Evolutionary conservation across 1,284 basidiomycete genomes (phyloP).

Genomic region (Lignosus rhinocerotis): DNA sequence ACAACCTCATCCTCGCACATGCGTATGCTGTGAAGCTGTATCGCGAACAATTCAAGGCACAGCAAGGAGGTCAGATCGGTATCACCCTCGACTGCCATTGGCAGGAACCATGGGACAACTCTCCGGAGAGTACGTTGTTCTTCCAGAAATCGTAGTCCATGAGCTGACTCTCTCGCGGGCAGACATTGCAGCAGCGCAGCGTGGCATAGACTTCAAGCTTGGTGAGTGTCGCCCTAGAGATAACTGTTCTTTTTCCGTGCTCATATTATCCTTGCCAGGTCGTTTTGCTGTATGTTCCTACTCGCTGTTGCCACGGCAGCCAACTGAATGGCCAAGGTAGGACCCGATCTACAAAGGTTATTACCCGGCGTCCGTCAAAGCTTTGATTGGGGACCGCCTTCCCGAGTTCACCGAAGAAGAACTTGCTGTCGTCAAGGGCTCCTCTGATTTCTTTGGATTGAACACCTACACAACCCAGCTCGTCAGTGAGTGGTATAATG

Average conservation of each 20-base stretch:
- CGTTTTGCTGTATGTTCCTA: constrained; percentile 30
- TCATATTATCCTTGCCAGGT: constrained; percentile 12
- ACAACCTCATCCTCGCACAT: constrained; percentile 70
- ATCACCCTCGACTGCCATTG: constrained; percentile 63
- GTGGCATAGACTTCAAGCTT: constrained; percentile 42
- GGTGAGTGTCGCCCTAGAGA: constrained; percentile 18
- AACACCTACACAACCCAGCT: constrained; percentile 55
- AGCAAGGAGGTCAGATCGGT: constrained; percentile 64
- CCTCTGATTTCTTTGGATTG: constrained; percentile 50
- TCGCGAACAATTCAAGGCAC: constrained; percentile 56
- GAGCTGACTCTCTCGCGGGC: background rate
- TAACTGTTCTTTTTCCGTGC: too few species aligned
- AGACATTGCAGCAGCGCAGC: constrained; percentile 46
- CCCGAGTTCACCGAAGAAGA: constrained; percentile 53
- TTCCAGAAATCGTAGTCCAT: background rate
- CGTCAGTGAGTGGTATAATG: constrained; percentile 36
- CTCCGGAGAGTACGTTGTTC: constrained; percentile 40
- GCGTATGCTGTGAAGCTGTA: constrained; percentile 68
- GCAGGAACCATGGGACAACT: constrained; percentile 50
- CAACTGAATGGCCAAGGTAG: constrained; percentile 29
- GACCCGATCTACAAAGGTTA: constrained; percentile 53
- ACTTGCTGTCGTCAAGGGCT: constrained; percentile 45
- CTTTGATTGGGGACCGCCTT: constrained; percentile 47
- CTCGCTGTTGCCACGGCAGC: background rate
- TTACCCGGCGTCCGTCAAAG: constrained; percentile 46